Evolutionary conservation across 2,329 filamentous ascomycete species (phyloP), one percentile per base, ranked within the genome.

Genomic region (Hypoxylon rubiginosum): DNA sequence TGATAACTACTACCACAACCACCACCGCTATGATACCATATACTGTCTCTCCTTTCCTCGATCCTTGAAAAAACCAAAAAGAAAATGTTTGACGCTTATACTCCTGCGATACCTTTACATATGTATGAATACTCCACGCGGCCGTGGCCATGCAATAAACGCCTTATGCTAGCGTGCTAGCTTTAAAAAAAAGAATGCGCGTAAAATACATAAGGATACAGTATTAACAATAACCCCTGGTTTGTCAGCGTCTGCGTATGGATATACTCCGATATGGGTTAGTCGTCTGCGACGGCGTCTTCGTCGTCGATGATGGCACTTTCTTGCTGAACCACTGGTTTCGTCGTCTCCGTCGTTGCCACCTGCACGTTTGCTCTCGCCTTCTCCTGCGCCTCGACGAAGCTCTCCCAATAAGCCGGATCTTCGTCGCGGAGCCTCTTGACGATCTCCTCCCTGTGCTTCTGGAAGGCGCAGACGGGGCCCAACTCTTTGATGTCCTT

Each of bases 351-450:
- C 36, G 64, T 70, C 28, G 72, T 62, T 6, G 69, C 70, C 43
- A 79, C 70, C 55, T 78, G 79, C 19, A 85, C 82, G 70, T 89
- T 89, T 10, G 83, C 85, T 61, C 83, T 80, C 5, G 86, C 85
- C 78, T 88, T 88, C 72, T 86, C 81, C 78, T 90, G 88, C 39
- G 84, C 82, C 77, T 91, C 87, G 24, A 86, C 83, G 73, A 94
- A 88, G 7, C 80, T 79, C 53, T 86, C 84, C 85, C 92, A 88
- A 76, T 91, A 85, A 67, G 89, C 86, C 0, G 89, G 88, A 68
- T 93, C 92, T 28, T 85, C 84, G 4, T 86, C 87, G 17, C 87
- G 82, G 68, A 90, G 74, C 53, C 78, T 73, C 64, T 80, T 79
- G 43, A 85, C 75, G 19, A 89, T 81, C 56, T 84, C 75, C 15